These are phyloP conservation scores for Ceratobasidium sp. DNA, from an alignment of 1,284 basidiomycete genomes.

Conservation along the genomic window DNA sequence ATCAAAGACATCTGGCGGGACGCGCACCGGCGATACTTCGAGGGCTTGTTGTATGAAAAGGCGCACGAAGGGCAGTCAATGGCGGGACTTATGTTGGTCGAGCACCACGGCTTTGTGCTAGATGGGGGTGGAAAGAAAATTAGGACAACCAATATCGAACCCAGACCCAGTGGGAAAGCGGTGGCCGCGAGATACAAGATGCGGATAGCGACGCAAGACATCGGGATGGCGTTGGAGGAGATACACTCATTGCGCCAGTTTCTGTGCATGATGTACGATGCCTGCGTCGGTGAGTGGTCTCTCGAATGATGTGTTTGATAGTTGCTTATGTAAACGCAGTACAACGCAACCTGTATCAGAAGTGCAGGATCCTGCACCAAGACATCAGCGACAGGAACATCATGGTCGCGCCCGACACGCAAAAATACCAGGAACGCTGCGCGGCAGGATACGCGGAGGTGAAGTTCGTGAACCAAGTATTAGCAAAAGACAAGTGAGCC, in stretches of 20 bases:
- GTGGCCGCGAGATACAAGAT: slow-evolving; percentile 1
- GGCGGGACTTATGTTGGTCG: background rate
- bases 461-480: slow-evolving; percentile 20
- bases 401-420: background rate
- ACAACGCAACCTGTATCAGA: slow-evolving; percentile 18
- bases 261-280: slow-evolving; percentile 26
- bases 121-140: background rate
- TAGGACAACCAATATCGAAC: background rate
- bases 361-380: slow-evolving; percentile 3
- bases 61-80: background rate
- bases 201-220: slow-evolving; percentile 9
- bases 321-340: background rate
- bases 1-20: slow-evolving; percentile 29
- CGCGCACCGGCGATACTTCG: background rate
- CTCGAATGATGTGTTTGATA: too few species aligned
- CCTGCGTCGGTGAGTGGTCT: slow-evolving; percentile 11
- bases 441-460: background rate
- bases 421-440: slow-evolving; percentile 3
- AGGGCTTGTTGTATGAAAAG: background rate
- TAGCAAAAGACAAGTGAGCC: background rate
- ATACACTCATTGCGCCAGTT: background rate
- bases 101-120: background rate
- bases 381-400: slow-evolving; percentile 22
- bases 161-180: background rate
- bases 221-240: background rate